phyloP scores from a whole-genome alignment of 2,329 filamentous ascomycete species.

The Colletotrichum simmondsii region DNA sequence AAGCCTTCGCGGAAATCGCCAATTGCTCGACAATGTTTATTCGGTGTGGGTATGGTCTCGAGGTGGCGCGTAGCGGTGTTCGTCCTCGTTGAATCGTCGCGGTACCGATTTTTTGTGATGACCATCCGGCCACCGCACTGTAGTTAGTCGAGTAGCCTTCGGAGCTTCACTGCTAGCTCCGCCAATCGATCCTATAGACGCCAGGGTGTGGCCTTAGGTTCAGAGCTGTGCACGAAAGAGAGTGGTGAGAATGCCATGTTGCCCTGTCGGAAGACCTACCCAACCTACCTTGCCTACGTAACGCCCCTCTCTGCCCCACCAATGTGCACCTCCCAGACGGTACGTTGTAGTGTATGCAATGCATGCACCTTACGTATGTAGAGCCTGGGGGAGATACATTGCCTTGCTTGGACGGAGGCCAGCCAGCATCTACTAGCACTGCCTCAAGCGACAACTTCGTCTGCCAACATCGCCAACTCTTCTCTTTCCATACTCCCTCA shows the following conservation, averaged over 20 bases:
- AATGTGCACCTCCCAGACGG: slow-evolving; percentile 3
- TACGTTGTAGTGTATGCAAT: slow-evolving; percentile 6
- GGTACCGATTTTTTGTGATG: slow-evolving; percentile 21
- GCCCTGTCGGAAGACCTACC: neutral
- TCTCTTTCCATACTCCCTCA: neutral
- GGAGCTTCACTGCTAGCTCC: slow-evolving; percentile 23
- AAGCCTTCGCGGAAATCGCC: no score
- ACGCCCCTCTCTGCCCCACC: slow-evolving; percentile 26
- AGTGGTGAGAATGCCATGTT: slow-evolving; percentile 1
- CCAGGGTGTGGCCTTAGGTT: slow-evolving; percentile 30
- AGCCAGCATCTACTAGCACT: slow-evolving; percentile 17
- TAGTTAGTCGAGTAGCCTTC: neutral
- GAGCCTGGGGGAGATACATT: slow-evolving; percentile 2
- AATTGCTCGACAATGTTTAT: neutral
- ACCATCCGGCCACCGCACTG: slow-evolving; percentile 23
- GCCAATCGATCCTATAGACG: neutral
- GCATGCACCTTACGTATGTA: slow-evolving; percentile 23
- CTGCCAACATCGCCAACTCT: neutral
- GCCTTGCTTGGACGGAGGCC: slow-evolving; percentile 14
- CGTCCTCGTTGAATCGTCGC: slow-evolving; percentile 16
- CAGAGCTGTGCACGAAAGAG: neutral
- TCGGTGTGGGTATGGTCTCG: neutral
- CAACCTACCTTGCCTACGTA: slow-evolving; percentile 22
- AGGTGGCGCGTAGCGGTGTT: slow-evolving; percentile 1
- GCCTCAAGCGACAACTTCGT: slow-evolving; percentile 15